A percentile compares a stretch with the other conserved stretches of the same genome.
Evolutionary conservation across 805 yeast species (phyloP).

Genomic region (Metschnikowia proteae): DNA sequence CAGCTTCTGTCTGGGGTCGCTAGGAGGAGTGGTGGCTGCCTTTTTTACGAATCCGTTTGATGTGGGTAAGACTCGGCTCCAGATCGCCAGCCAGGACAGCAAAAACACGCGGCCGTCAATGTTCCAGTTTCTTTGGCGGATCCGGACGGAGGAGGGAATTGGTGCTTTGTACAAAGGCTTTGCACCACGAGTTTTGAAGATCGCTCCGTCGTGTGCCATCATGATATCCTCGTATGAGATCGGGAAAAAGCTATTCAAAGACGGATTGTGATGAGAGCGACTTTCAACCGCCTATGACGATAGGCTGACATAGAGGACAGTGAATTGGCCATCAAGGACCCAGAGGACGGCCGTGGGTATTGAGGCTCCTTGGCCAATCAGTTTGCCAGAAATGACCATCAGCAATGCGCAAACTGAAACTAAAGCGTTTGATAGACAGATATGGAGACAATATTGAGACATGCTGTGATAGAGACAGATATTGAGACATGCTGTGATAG

Average conservation of each 20-base stretch:
- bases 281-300: too few species aligned
- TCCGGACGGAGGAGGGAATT: constrained; percentile 71
- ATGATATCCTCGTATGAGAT: constrained; percentile 95
- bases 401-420: too few species aligned
- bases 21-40: constrained; percentile 85
- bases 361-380: too few species aligned
- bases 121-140: constrained; percentile 61
- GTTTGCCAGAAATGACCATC: too few species aligned
- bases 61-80: constrained; percentile 92
- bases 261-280: constrained; percentile 2
- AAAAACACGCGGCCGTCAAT: constrained; percentile 45
- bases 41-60: constrained; percentile 90
- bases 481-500: too few species aligned
- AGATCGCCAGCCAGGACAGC: constrained; percentile 45
- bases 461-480: too few species aligned
- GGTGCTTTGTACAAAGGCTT: constrained; percentile 83
- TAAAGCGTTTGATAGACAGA: too few species aligned
- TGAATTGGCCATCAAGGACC: too few species aligned
- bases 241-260: constrained; percentile 56
- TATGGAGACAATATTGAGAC: too few species aligned
- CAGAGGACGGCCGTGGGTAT: too few species aligned
- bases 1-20: constrained; percentile 76
- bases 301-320: too few species aligned
- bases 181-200: constrained; percentile 79
- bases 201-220: constrained; percentile 97